Conservation (phyloP, 1,284 basidiomycete genomes). For the Heterobasidion annosum region DNA sequence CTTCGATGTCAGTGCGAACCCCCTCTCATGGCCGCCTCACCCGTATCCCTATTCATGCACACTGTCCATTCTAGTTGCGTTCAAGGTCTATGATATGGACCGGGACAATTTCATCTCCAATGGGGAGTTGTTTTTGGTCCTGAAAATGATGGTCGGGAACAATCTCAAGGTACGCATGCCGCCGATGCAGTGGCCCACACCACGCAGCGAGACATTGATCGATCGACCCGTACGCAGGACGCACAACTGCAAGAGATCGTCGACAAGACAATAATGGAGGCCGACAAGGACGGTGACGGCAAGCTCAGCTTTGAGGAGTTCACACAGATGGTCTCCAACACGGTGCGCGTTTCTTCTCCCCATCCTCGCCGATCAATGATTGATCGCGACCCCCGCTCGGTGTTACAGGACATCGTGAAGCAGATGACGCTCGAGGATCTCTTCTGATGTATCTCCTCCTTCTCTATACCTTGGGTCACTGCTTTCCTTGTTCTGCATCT, state of each 20-base stretch:
- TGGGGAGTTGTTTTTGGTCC: constrained; percentile 93
- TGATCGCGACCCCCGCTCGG: background rate
- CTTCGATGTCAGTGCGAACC: constrained; percentile 68
- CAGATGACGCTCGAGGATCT: constrained; percentile 98
- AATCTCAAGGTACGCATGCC: constrained; percentile 74
- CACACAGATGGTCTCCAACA: constrained; percentile 93
- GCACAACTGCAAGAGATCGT: constrained; percentile 99
- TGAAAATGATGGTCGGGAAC: constrained; percentile 99
- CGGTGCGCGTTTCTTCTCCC: constrained; percentile 41
- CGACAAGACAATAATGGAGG: constrained; percentile 99
- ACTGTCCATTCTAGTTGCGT: constrained; percentile 57
- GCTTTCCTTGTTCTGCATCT: background rate
- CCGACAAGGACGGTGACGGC: constrained; percentile 95
- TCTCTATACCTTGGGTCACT: too few species aligned
- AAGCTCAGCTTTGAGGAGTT: constrained; percentile 98
- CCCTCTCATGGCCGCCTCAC: background rate
- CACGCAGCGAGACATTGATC: too few species aligned
- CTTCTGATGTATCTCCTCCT: constrained; percentile 36
- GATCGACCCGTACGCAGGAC: constrained; percentile 46
- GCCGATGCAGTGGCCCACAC: too few species aligned
- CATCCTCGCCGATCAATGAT: constrained; percentile 10
- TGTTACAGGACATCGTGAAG: constrained; percentile 78
- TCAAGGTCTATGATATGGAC: constrained; percentile 99
- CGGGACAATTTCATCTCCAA: constrained; percentile 98
- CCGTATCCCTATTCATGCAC: background rate